These are phyloP conservation scores for Themeda triandra DNA, from an alignment of 176 grass and related monocot species.

Conservation along the genomic window DNA sequence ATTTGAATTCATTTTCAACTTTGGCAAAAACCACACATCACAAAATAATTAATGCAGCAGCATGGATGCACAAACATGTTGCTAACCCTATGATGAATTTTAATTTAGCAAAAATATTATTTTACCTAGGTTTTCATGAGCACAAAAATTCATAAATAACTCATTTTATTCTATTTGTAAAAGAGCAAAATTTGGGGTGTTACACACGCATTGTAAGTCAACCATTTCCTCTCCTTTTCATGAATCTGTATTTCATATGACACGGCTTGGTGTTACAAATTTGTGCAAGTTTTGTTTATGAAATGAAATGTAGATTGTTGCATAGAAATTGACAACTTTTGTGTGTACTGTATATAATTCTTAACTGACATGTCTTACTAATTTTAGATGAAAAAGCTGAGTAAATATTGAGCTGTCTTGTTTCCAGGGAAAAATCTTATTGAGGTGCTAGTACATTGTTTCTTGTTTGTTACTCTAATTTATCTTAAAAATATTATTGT, in stretches of 20 bases:
- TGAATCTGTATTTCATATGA: not conserved
- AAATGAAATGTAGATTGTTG: not conserved
- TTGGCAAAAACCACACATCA: too few species aligned
- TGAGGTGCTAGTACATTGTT: not conserved
- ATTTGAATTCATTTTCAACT: too few species aligned
- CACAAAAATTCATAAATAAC: too few species aligned
- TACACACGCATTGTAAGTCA: constrained; percentile 92
- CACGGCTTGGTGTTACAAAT: not conserved
- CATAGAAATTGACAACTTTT: not conserved
- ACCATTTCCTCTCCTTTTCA: not conserved
- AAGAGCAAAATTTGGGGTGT: too few species aligned
- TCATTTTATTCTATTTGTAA: too few species aligned
- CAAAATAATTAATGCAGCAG: too few species aligned
- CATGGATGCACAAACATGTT: too few species aligned
- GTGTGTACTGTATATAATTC: not conserved
- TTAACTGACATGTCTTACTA: not conserved
- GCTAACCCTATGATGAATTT: too few species aligned
- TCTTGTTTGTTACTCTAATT: not conserved
- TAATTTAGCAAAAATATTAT: too few species aligned
- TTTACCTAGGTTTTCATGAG: too few species aligned
- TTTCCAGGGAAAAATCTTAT: not conserved
- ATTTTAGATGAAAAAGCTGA: not conserved
- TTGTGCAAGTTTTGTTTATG: not conserved
- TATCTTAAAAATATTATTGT: constrained; percentile 1
- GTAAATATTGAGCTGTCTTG: not conserved